A percentile compares a stretch with the other conserved stretches of the same genome.
Conservation (phyloP, 345 rosid species). For the Eutrema japonicum region DNA sequence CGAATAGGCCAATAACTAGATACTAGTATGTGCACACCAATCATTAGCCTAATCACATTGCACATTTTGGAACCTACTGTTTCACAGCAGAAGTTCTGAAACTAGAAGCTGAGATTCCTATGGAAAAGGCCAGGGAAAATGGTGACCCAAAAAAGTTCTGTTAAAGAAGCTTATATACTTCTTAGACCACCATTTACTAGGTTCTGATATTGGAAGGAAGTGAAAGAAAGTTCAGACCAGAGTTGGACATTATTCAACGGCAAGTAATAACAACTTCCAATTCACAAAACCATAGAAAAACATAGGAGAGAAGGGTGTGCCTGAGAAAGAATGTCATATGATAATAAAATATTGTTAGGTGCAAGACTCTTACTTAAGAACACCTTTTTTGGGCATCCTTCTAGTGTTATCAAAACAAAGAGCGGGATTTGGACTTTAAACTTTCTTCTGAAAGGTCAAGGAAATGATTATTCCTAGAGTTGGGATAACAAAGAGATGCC, state of each 20-base stretch:
- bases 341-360: slow-evolving; percentile 18
- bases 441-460: slow-evolving; percentile 37
- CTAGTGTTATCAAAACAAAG: slow-evolving; percentile 25
- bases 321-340: slow-evolving; percentile 13
- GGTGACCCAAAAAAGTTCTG: slow-evolving; percentile 12
- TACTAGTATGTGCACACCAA: slow-evolving; percentile 28
- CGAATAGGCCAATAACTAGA: slow-evolving; percentile 25
- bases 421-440: slow-evolving; percentile 14
- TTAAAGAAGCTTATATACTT: slow-evolving; percentile 27
- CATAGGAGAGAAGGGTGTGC: slow-evolving; percentile 3
- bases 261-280: not conserved
- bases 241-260: slow-evolving; percentile 13
- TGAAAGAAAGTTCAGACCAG: slow-evolving; percentile 21
- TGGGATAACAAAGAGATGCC: slow-evolving; percentile 29
- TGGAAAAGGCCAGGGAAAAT: slow-evolving; percentile 4
- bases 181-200: slow-evolving; percentile 21
- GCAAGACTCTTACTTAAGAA: slow-evolving; percentile 20
- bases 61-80: slow-evolving; percentile 24
- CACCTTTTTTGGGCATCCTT: not conserved
- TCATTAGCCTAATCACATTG: slow-evolving; percentile 31
- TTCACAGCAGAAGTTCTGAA: slow-evolving; percentile 20
- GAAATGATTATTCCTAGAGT: slow-evolving; percentile 7
- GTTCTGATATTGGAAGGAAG: slow-evolving; percentile 16
- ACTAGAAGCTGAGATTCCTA: slow-evolving; percentile 26
- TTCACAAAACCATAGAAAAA: slow-evolving; percentile 15